Evolutionary conservation across 2,329 filamentous ascomycete species (phyloP), one percentile per base, ranked within the genome.

Genomic region (Fusarium nygamai): DNA sequence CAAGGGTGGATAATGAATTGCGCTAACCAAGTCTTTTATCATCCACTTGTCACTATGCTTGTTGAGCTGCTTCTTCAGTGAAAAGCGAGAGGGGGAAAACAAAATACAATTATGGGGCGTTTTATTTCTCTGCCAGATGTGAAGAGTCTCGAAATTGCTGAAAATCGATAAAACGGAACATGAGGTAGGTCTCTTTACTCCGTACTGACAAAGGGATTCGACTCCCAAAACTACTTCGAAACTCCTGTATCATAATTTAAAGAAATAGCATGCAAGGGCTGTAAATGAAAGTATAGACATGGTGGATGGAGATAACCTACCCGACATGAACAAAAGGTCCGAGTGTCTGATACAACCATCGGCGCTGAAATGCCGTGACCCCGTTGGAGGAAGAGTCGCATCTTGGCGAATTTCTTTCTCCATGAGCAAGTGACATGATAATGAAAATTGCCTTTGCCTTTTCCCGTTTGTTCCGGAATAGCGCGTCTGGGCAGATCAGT

Each of bases 271-370:
- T 36, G 38, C 56, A 59, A 62, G 46, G 48, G 31, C n/a, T 47
- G 39, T 54, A 44, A 58, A 58, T 33, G 34, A 64, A 34, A 33
- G 39, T 46, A 38, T 50, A 34, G 43, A 46, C 51, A 58, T 56
- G 59, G 58, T 36, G 34, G 65, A 51, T 54, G 19, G 22, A 72
- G 53, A 69, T 50, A 67, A 74, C 46, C 50, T 64, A 41, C 67
- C 63, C 60, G 56, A 64, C 67, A 56, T 72, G 71, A 72, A 63
- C 56, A 74, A 74, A 74, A 72, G 72, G 72, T 62, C 72, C 71
- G 67, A 48, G 68, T 39, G 53, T 58, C 58, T 74, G 72, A 74
- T 74, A 69, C 71, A 59, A 56, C 33, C 34, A 39, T 62, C 61
- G 56, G 71, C 44, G 54, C 56, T 68, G 47, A 67, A 64, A 43